Percentiles rank a stretch among this genome's conserved stretches.
Conservation (phyloP, 768 basidiomycete species). For the Termitomyces sp. region DNA sequence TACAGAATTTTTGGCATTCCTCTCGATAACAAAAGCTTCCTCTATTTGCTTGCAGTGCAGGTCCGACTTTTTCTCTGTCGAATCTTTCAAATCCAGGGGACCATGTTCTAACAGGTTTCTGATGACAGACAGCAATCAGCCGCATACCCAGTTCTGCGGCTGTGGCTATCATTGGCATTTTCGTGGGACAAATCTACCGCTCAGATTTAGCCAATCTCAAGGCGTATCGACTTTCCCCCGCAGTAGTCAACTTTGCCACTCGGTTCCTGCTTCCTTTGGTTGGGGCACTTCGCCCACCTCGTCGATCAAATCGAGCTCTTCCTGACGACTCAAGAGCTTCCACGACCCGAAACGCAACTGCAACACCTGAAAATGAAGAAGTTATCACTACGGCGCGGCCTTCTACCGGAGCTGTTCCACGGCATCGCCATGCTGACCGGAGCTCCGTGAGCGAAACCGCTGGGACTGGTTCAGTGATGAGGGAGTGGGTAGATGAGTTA, state of each 20-base stretch:
- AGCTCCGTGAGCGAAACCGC: conserved; percentile 22
- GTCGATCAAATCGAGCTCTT: conserved; percentile 69
- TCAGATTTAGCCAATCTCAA: conserved; percentile 81
- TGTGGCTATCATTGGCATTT: conserved; percentile 59
- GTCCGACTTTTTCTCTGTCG: conserved; percentile 34
- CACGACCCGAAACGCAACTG: conserved; percentile 15
- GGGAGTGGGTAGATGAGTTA: conserved; percentile 79
- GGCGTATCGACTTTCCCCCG: conserved; percentile 68
- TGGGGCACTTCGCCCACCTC: conserved; percentile 58
- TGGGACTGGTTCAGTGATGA: conserved; percentile 50
- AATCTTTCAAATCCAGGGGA: neutral
- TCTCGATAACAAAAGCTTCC: conserved; percentile 73
- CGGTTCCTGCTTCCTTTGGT: conserved; percentile 63
- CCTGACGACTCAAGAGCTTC: conserved; percentile 46
- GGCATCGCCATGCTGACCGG: conserved; percentile 18
- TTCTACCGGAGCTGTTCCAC: conserved; percentile 19
- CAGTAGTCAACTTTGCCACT: conserved; percentile 50
- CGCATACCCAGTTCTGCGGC: conserved; percentile 64
- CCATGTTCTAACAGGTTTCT: neutral
- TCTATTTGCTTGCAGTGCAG: conserved; percentile 70
- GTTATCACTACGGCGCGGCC: conserved; percentile 59
- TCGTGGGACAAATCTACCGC: conserved; percentile 77
- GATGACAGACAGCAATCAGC: conserved; percentile 60
- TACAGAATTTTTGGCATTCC: conserved; percentile 74
- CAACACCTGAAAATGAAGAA: conserved; percentile 45